A percentile compares a stretch with the other conserved stretches of the same genome.
These are phyloP conservation scores for Hypoxylon sp. DNA, from an alignment of 2,329 filamentous ascomycete species.

Conservation along the genomic window DNA sequence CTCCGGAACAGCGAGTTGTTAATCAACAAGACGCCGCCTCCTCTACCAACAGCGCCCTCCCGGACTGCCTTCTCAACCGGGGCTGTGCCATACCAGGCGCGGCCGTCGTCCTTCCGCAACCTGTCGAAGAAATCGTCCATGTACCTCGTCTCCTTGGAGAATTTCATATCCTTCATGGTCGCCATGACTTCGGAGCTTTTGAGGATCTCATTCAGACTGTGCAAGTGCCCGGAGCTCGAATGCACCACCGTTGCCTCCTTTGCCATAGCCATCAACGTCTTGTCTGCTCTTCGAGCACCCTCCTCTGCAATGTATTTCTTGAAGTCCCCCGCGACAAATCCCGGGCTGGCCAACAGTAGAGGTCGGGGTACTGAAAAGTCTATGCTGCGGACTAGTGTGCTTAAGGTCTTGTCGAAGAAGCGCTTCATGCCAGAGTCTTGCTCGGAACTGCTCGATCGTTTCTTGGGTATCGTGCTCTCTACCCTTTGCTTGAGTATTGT, in stretches of 20 bases:
- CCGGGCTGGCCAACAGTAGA: conserved; percentile 87
- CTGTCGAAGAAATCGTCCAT: conserved; percentile 87
- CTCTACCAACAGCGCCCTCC: conserved; percentile 88
- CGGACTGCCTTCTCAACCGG: conserved; percentile 87
- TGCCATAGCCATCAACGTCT: conserved; percentile 72
- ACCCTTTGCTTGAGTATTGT: conserved; percentile 79
- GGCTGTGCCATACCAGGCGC: conserved; percentile 88
- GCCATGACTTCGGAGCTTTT: conserved; percentile 81
- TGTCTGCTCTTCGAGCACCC: conserved; percentile 70
- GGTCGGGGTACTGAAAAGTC: conserved; percentile 79
- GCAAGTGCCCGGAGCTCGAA: conserved; percentile 85
- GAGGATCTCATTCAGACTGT: conserved; percentile 88
- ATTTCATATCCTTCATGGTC: conserved; percentile 87
- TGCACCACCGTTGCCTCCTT: conserved; percentile 81
- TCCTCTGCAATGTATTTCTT: conserved; percentile 77
- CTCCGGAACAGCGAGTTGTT: conserved; percentile 90
- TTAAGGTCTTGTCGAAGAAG: conserved; percentile 83
- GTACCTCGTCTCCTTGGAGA: conserved; percentile 82
- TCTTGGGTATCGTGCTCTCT: conserved; percentile 75
- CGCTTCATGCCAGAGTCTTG: conserved; percentile 78
- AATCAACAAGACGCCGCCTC: conserved; percentile 86
- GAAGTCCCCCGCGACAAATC: conserved; percentile 86
- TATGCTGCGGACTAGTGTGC: conserved; percentile 81
- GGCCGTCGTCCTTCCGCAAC: conserved; percentile 85
- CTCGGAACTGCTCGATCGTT: conserved; percentile 72